These are phyloP conservation scores for Ogataea methanolica DNA, from an alignment of 805 yeast species.

Conservation along the genomic window DNA sequence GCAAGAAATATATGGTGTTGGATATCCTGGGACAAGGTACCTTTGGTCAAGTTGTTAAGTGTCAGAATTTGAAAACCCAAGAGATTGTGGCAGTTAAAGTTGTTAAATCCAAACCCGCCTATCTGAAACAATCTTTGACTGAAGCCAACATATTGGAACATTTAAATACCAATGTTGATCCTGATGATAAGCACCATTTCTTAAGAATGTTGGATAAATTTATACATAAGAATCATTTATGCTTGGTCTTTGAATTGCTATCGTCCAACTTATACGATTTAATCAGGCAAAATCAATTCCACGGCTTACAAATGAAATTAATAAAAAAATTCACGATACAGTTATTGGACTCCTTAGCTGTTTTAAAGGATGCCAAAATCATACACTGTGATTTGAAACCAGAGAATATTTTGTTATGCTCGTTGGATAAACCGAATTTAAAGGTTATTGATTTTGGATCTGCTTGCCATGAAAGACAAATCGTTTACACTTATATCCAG, in stretches of 20 bases:
- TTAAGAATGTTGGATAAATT: conserved; percentile 81
- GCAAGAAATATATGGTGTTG: conserved; percentile 79
- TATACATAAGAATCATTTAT: conserved; percentile 86
- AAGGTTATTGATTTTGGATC: conserved; percentile 96
- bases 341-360: conserved; percentile 72
- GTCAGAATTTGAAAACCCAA: conserved; percentile 70
- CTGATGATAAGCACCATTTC: conserved; percentile 68
- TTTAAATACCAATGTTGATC: conserved; percentile 66
- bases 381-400: conserved; percentile 98
- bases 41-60: conserved; percentile 96
- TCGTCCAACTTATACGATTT: conserved; percentile 87
- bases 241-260: conserved; percentile 86
- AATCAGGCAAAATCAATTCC: conserved; percentile 88
- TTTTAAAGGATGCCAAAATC: conserved; percentile 74
- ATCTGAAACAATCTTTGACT: conserved; percentile 83
- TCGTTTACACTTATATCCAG: conserved; percentile 87
- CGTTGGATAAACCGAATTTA: conserved; percentile 77
- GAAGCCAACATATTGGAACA: conserved; percentile 86
- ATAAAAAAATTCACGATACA: conserved; percentile 79
- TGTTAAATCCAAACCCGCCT: conserved; percentile 87
- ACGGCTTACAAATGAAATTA: conserved; percentile 77
- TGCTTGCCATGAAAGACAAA: conserved; percentile 88
- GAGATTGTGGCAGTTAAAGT: conserved; percentile 93
- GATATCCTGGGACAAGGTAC: conserved; percentile 96
- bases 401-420: conserved; percentile 79